Evolutionary conservation across 2,329 filamentous ascomycete genomes (phyloP).

Genomic region (Colletotrichum scovillei): DNA sequence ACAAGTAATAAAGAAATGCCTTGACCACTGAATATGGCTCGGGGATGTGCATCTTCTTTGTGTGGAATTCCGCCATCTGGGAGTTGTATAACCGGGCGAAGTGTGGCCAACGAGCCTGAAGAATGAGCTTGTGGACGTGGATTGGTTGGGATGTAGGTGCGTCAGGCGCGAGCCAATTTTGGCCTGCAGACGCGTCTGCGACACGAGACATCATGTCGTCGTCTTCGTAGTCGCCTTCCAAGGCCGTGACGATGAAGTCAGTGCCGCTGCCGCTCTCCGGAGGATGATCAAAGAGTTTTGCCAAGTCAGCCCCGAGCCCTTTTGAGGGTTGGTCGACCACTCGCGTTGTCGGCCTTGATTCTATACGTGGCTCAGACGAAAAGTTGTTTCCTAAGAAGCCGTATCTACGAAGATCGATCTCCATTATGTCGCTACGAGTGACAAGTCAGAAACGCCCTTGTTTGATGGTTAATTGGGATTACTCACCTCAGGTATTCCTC

Average conservation of each 20-base stretch:
- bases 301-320: conserved; percentile 85
- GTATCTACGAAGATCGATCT: conserved; percentile 91
- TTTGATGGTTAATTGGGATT: no score
- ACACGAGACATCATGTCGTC: conserved; percentile 68
- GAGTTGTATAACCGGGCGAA: conserved; percentile 92
- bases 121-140: conserved; percentile 93
- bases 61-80: conserved; percentile 98
- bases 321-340: conserved; percentile 67
- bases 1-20: conserved; percentile 95
- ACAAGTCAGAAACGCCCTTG: background rate
- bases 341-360: conserved; percentile 62
- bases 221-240: conserved; percentile 80
- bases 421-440: conserved; percentile 79
- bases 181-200: conserved; percentile 54
- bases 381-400: conserved; percentile 88
- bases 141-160: conserved; percentile 82
- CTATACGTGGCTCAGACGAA: conserved; percentile 62
- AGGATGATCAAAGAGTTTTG: conserved; percentile 85
- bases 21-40: conserved; percentile 95
- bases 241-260: conserved; percentile 91
- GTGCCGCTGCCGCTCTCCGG: conserved; percentile 87
- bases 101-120: conserved; percentile 96
- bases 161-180: conserved; percentile 71
- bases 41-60: conserved; percentile 96
- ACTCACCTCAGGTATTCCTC: conserved; percentile 85